Conservation (phyloP, 495 filamentous ascomycete genomes). For the Cudoniella acicularis region DNA sequence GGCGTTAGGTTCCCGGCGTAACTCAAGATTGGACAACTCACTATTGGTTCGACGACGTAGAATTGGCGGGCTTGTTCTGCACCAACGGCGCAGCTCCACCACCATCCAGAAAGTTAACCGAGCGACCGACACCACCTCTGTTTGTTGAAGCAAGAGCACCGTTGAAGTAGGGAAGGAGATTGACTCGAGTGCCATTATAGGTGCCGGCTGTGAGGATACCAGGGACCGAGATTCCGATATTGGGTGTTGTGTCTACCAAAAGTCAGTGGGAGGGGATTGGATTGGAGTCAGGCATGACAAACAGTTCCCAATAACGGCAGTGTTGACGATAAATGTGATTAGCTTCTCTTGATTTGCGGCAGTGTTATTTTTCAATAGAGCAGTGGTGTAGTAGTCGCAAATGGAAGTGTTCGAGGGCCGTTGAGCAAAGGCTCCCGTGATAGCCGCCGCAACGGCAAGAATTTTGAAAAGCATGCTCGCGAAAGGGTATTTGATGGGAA, state of each 20-base stretch:
- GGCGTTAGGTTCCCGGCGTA: background rate
- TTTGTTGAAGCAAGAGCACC: slow-evolving; percentile 47
- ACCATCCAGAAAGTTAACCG: slow-evolving; percentile 53
- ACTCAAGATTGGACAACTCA: slow-evolving; percentile 25
- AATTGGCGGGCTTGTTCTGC: slow-evolving; percentile 45
- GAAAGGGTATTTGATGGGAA: background rate
- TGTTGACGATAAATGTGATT: slow-evolving; percentile 51
- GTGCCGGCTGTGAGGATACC: slow-evolving; percentile 45
- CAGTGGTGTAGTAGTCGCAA: slow-evolving; percentile 54
- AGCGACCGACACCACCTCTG: slow-evolving; percentile 30
- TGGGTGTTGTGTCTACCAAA: slow-evolving; percentile 40
- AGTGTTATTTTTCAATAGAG: slow-evolving; percentile 48
- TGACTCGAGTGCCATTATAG: slow-evolving; percentile 44
- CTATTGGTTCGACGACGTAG: slow-evolving; percentile 46
- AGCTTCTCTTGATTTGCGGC: slow-evolving; percentile 48
- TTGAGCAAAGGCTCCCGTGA: slow-evolving; percentile 32
- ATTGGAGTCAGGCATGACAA: slow-evolving; percentile 3
- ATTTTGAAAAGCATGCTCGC: slow-evolving; percentile 25
- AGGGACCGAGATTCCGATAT: slow-evolving; percentile 40
- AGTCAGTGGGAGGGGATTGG: slow-evolving; percentile 1
- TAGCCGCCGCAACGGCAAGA: slow-evolving; percentile 24
- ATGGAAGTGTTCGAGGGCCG: slow-evolving; percentile 43
- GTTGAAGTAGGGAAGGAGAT: slow-evolving; percentile 50
- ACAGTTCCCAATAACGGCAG: slow-evolving; percentile 52
- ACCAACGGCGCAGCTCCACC: slow-evolving; percentile 47